A percentile compares a stretch with the other conserved stretches of the same genome.
Evolutionary conservation across 306 rosid species (phyloP).

Genomic region (Malus sylvestris): DNA sequence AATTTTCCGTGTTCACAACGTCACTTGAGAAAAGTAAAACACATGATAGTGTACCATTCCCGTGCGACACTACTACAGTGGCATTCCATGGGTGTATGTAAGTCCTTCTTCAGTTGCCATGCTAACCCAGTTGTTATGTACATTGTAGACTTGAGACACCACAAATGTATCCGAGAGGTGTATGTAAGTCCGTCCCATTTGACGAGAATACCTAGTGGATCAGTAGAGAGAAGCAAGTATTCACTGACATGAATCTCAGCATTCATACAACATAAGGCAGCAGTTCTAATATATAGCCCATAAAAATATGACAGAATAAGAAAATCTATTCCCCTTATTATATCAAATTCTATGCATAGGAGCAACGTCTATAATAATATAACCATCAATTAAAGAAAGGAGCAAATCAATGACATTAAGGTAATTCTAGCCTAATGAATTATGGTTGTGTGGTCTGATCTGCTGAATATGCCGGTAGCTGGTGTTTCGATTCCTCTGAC

Average conservation of each 20-base stretch:
- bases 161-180: background rate
- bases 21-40: too few relatives aligned
- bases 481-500: slow-evolving; percentile 71
- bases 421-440: slow-evolving; percentile 3
- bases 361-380: slow-evolving; percentile 12
- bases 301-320: background rate
- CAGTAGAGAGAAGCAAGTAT: background rate
- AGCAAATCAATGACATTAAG: background rate
- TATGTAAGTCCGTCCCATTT: background rate
- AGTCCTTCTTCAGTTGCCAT: background rate
- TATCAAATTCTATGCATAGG: background rate
- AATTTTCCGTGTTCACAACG: too few relatives aligned
- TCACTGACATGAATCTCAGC: background rate
- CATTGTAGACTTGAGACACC: background rate
- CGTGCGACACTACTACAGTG: background rate
- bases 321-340: slow-evolving; percentile 9
- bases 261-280: background rate
- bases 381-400: background rate
- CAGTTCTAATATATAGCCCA: background rate
- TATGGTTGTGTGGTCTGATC: slow-evolving; percentile 42
- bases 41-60: too few relatives aligned
- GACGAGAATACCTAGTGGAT: background rate
- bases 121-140: background rate
- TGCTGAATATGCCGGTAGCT: slow-evolving; percentile 41
- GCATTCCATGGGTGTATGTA: background rate